Base-by-base conservation (phyloP, 257 asterid species). In the Plantago major region DNA sequence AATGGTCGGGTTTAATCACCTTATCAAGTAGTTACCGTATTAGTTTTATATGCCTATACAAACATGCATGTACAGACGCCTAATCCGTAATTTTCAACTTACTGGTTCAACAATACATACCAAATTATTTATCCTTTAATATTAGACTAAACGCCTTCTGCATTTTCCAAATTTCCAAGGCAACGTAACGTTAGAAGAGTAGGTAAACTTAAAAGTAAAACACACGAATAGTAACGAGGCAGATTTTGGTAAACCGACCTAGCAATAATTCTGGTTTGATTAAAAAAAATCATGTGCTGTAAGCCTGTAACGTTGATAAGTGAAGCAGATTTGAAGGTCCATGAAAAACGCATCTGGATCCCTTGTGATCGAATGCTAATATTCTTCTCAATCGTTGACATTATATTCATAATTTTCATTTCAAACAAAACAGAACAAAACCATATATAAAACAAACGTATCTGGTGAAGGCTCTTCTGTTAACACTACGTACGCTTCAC, bases 201-300 rank as follows among this genome's bases (percentile, higher is more conserved):
- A 22, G 26, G 2, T 22, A 22, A 22, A 22, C 26, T 22, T 22
- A 22, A 22, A 22, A 3, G 7, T 14, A 28, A 11, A 22, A 3
- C 18, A 54, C 14, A 28, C 10, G 33, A 50, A 50, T 15, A 19
- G 19, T 51, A 1, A 15, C 12, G 6, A 38, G 45, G 47, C 11
- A 26, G 55, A 53, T 44, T 76, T 67, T 45, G 70, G 67, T 71
- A 75, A 71, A 72, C 75, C 75, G 81, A 72, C 73, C 47, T 56
- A 76, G 49, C 12, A 55, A 47, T 57, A 42, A 16, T 40, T 57
- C 3, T 42, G 69, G 49, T 53, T 64, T 58, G 47, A 43, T 63
- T 42, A 40, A 22, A 42, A 63, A 26, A 22, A 53, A 67, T 60
- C 76, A 72, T 66, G 76, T 76, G 76, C 58, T 15, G 9, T 55